Evolutionary conservation across 2,329 filamentous ascomycete genomes (phyloP), one percentile per base, ranked within the genome.

Genomic region (Hirsutella minnesotensis): DNA sequence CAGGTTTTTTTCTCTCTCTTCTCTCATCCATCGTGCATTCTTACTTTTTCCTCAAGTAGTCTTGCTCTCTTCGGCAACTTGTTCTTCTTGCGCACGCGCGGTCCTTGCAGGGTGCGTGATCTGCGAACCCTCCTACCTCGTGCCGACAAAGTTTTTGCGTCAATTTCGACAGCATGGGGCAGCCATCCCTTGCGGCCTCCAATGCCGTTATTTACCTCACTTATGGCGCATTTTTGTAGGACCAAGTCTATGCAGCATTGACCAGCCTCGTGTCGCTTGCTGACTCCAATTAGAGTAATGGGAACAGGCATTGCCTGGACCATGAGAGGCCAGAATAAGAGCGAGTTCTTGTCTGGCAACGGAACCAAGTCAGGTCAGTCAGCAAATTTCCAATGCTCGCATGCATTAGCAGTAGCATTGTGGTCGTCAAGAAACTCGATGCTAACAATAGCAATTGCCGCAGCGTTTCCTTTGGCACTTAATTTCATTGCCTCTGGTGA

Each of bases 401-500:
- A 39, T 39, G 15, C 22, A 27, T 24, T 13, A 15, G 12, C 16
- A 8, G 16, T 33, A 13, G 16, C 16, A 13, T 12, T 13, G 27
- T 22, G 20, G 16, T 21, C 13, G 33, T 3, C 15, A n/a, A 9
- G 4, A 18, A 3, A n/a, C 13, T 9, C 15, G 16, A 35, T 35
- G 33, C 33, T 19, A 9, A 35, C 33, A 4, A 9, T 7, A 9
- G n/a, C 7, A n/a, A 16, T 15, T 16, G 13, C 16, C 4, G 10
- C 55, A 92, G 86, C 83, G 51, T 67, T 87, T 51, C 86, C 86
- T 53, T 69, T 92, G 64, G 84, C 86, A 62, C 72, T 92, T 59
- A 92, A 92, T 68, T 92, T 92, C 70, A 85, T 92, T 68, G 86
- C 86, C 63, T 86, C 85, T 70, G 84, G 86, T 92, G 79, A 90